Conservation (phyloP, 139 green algal species). For the Microglena sp. region DNA sequence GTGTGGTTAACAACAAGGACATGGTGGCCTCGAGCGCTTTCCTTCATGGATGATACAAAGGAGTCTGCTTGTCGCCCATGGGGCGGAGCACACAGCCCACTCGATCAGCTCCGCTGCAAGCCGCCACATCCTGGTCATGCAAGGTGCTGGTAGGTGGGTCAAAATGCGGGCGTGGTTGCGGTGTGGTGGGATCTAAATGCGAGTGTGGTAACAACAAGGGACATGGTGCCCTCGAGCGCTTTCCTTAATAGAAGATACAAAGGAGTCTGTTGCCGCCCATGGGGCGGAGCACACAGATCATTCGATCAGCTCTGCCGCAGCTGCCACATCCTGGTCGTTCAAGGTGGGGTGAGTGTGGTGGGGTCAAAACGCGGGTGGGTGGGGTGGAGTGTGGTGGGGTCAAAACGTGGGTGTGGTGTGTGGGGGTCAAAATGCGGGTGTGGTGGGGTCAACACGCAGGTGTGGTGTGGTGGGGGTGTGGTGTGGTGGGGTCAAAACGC, state of each 20-base stretch:
- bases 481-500: no score
- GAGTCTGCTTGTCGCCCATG: constrained; percentile 23
- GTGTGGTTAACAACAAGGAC: no score
- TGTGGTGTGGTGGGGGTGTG: no score
- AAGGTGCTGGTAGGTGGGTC: background rate
- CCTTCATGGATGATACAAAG: constrained; percentile 12
- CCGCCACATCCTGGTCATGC: constrained; percentile 8
- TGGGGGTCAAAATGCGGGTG: no score
- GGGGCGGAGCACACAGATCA: constrained; percentile 18
- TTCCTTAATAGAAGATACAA: constrained; percentile 9
- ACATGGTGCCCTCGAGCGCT: background rate
- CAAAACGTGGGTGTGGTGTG: no score
- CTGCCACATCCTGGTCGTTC: constrained; percentile 8
- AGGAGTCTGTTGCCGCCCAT: constrained; percentile 22
- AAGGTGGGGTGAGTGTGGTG: background rate
- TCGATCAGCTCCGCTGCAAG: constrained; percentile 22
- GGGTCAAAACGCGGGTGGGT: background rate
- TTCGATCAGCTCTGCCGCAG: constrained; percentile 21
- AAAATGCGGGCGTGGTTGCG: no score
- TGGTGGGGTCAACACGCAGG: no score
- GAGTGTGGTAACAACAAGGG: no score
- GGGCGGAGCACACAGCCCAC: constrained; percentile 17
- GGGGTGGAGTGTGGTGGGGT: no score
- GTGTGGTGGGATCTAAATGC: no score
- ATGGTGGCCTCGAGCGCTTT: background rate